Percentiles rank a stretch among this genome's conserved stretches.
phyloP scores from a whole-genome alignment of 2,329 filamentous ascomycete species.

The Periconia macrospinosa region DNA sequence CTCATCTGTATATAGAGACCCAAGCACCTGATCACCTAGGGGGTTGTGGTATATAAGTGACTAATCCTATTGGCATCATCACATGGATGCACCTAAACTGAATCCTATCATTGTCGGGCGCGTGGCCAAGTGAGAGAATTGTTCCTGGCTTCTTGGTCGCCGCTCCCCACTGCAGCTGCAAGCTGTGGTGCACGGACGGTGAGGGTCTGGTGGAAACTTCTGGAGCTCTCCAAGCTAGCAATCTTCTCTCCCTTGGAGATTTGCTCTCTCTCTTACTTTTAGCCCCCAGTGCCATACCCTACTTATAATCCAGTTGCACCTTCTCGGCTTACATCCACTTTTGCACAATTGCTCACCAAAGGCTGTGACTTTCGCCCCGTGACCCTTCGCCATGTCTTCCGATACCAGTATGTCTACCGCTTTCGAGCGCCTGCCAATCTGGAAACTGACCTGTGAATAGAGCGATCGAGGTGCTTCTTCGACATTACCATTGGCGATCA shows the following conservation, averaged over 20 bases:
- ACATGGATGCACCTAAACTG: too few relatives aligned
- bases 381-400: neutral
- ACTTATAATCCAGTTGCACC: too few relatives aligned
- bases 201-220: slow-evolving; percentile 32
- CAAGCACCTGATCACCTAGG: too few relatives aligned
- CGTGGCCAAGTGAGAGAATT: too few relatives aligned
- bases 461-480: slow-evolving; percentile 85
- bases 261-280: neutral
- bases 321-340: neutral
- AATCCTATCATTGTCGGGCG: too few relatives aligned
- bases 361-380: neutral
- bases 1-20: slow-evolving; percentile 9
- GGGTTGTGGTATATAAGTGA: neutral
- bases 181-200: slow-evolving; percentile 5
- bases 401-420: neutral
- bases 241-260: neutral
- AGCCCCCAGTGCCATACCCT: neutral
- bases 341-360: neutral
- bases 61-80: neutral
- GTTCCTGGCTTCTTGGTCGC: too few relatives aligned
- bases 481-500: slow-evolving; percentile 81
- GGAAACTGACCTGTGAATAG: slow-evolving; percentile 33
- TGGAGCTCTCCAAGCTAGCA: slow-evolving; percentile 22
- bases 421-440: neutral
- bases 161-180: neutral